These are phyloP conservation scores for Trifolium subterraneum DNA, from an alignment of 306 rosid genomes.

Conservation along the genomic window DNA sequence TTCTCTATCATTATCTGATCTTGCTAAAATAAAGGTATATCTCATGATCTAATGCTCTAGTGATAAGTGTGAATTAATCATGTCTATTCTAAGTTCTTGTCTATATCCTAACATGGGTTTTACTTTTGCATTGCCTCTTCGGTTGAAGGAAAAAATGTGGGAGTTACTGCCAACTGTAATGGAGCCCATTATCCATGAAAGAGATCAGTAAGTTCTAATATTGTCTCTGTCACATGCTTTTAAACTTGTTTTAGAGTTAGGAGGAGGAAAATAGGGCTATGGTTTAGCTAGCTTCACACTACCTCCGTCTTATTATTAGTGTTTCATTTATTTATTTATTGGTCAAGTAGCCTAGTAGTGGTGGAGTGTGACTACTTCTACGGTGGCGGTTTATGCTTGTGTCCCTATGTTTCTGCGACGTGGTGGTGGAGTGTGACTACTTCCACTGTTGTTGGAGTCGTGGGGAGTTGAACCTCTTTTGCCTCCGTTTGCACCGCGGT, in stretches of 20 bases:
- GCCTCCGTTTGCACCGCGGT: too few species aligned
- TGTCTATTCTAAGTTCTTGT: conserved; percentile 16
- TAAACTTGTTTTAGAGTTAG: neutral
- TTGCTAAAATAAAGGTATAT: conserved; percentile 68
- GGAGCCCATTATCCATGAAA: conserved; percentile 90
- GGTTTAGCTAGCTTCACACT: too few species aligned
- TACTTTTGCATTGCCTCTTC: conserved; percentile 46
- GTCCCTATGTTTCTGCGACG: too few species aligned
- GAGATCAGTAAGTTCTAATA: conserved; percentile 72
- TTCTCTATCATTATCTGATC: conserved; percentile 72
- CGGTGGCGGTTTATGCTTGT: too few species aligned
- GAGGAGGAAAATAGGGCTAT: too few species aligned
- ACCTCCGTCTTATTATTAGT: too few species aligned
- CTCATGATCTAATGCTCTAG: conserved; percentile 19
- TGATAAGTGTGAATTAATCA: conserved; percentile 20
- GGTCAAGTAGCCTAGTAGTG: too few species aligned
- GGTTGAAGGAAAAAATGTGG: conserved; percentile 86
- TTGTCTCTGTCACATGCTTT: neutral
- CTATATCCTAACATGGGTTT: conserved; percentile 35
- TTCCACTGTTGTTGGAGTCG: too few species aligned
- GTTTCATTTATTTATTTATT: too few species aligned
- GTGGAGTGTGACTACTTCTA: too few species aligned
- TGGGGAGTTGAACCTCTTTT: too few species aligned
- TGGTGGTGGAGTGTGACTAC: too few species aligned
- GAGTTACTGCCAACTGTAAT: conserved; percentile 82